Conservation (phyloP, 192 early-diverging fungal species). For the Gigaspora rosea region DNA sequence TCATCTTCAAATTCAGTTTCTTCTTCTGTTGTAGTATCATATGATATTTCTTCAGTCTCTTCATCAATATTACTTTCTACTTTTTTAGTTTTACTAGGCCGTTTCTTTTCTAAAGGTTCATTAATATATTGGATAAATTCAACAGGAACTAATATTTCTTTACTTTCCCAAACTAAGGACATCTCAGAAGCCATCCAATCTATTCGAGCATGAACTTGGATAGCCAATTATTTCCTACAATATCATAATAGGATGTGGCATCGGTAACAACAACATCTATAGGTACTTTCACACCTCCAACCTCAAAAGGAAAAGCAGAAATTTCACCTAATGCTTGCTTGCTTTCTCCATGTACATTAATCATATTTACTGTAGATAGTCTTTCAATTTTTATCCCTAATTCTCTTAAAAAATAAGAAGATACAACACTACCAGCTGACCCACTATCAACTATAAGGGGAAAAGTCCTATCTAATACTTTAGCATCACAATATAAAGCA, state of each 20-base stretch:
- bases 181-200: background rate
- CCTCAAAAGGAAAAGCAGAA: background rate
- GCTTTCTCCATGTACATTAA: background rate
- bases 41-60: background rate
- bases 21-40: background rate
- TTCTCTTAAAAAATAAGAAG: background rate
- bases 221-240: background rate
- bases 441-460: background rate
- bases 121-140: background rate
- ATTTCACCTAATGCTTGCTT: background rate
- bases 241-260: background rate
- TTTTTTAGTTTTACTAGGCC: background rate
- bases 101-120: background rate
- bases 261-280: background rate
- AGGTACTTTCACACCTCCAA: background rate
- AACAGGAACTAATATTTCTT: background rate
- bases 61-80: background rate
- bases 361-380: background rate
- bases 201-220: background rate
- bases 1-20: background rate
- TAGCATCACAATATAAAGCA: background rate
- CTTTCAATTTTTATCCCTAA: background rate
- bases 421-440: background rate
- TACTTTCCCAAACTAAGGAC: background rate
- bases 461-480: background rate